Evolutionary conservation across 768 basidiomycete species (phyloP), one percentile per base, ranked within the genome.

Genomic region (Gyrodon lividus): DNA sequence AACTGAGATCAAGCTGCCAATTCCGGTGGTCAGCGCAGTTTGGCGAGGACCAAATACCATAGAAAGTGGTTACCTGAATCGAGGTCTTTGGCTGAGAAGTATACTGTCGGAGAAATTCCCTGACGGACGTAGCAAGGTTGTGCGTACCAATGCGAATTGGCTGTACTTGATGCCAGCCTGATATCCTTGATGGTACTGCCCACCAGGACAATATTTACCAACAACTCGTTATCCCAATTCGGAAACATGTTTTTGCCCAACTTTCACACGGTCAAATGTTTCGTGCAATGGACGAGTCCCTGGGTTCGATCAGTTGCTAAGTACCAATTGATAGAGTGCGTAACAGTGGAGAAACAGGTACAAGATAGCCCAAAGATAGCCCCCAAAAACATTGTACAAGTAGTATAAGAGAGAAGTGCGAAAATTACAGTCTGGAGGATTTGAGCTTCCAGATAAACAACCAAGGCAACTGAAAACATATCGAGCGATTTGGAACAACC

Each of bases 371-470:
- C 41, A 64, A 68, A 16, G 47, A 41, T 22, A 19, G 43, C 55
- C 51, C 41, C 64, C 13, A 35, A 70, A 70, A 66, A 66, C 56
- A 70, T 33, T 70, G 43, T 70, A 67, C 66, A 68, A 38, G 56
- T 67, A 70, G 53, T 51, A 50, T 70, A 70, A 49, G 60, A 55
- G 50, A 45, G 34, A 44, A 37, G 34, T 54, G 56, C 40, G 17
- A 46, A 55, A 51, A 53, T 54, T 44, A 37, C 39, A 43, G 41
- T 37, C 46, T 28, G 39, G 46, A 46, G 40, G 38, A 31, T 46
- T 50, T 13, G 24, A 40, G 44, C 34, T 38, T 51, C 43, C 43
- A 41, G 55, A 41, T 58, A 57, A 52, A 56, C 55, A 57, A 41
- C 24, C 43, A 56, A 51, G 43, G 50, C 44, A 48, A 50, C 23